Percentiles rank a stretch among this genome's conserved stretches.
These are phyloP conservation scores for Xylaria digitata DNA, from an alignment of 2,329 filamentous ascomycete genomes.

Conservation along the genomic window DNA sequence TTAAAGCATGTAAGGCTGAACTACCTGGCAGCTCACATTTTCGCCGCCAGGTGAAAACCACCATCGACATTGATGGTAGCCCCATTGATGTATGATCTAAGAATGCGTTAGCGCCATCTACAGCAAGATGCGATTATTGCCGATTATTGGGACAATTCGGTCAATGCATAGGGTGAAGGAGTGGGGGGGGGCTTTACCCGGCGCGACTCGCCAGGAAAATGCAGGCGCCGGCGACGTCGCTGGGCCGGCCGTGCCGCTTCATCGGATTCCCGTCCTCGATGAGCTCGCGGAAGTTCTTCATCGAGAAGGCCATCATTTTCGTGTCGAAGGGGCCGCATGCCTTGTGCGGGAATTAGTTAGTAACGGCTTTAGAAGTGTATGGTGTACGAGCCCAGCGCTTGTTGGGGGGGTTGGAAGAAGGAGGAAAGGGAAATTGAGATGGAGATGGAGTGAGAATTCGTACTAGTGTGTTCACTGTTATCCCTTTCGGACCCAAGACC, in stretches of 20 bases:
- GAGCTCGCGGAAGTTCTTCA: constrained; percentile 64
- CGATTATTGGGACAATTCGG: not conserved
- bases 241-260: constrained; percentile 72
- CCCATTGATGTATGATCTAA: constrained; percentile 69
- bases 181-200: constrained; percentile 56
- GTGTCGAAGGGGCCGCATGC: constrained; percentile 70
- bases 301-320: constrained; percentile 74
- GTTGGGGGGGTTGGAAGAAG: too few relatives aligned
- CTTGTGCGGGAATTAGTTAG: constrained; percentile 4
- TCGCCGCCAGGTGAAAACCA: constrained; percentile 60
- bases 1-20: not conserved
- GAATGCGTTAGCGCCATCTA: constrained; percentile 11
- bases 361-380: too few relatives aligned
- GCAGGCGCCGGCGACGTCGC: constrained; percentile 78
- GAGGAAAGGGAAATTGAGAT: not conserved
- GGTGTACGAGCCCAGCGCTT: too few relatives aligned
- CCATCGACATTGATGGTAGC: constrained; percentile 73
- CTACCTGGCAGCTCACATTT: constrained; percentile 52
- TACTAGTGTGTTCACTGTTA: constrained; percentile 76
- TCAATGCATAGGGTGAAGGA: constrained; percentile 6
- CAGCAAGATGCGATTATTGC: not conserved
- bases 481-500: constrained; percentile 68
- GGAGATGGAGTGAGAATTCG: constrained; percentile 52
- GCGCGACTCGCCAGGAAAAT: constrained; percentile 76
- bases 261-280: constrained; percentile 72